These are phyloP conservation scores for Allium cepa DNA, from an alignment of 106 monocot species.

Conservation along the genomic window DNA sequence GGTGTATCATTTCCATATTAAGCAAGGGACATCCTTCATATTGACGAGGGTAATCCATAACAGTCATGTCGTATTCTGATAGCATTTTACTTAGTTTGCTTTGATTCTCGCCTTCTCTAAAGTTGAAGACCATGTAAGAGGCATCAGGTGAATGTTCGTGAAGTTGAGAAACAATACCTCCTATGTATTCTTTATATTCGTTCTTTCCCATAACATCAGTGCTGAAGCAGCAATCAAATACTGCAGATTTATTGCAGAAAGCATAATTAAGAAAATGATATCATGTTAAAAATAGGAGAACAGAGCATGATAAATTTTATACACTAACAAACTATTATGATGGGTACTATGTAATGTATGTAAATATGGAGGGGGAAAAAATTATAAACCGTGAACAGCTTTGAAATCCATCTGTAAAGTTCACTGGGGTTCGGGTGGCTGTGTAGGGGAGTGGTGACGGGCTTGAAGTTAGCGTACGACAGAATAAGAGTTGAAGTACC, in stretches of 20 bases:
- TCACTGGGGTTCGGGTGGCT: too few relatives aligned
- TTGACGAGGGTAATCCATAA: conserved; percentile 86
- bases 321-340: too few relatives aligned
- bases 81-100: conserved; percentile 60
- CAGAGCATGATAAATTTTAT: neutral
- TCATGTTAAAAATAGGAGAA: neutral
- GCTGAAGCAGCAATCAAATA: conserved; percentile 89
- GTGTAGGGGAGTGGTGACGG: too few relatives aligned
- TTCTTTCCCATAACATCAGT: conserved; percentile 59
- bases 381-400: too few relatives aligned
- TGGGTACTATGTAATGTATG: too few relatives aligned
- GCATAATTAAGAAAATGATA: neutral
- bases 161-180: conserved; percentile 62
- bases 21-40: conserved; percentile 85
- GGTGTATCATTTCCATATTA: conserved; percentile 87
- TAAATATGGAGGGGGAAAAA: too few relatives aligned
- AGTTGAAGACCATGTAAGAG: conserved; percentile 93
- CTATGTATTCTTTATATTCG: conserved; percentile 56
- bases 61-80: conserved; percentile 74
- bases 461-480: too few relatives aligned
- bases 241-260: conserved; percentile 21
- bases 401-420: too few relatives aligned
- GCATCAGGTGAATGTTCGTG: conserved; percentile 62
- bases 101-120: conserved; percentile 52
- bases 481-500: too few relatives aligned